Evolutionary conservation across 2,329 filamentous ascomycete species (phyloP).

Genomic region (Colletotrichum falcatum): DNA sequence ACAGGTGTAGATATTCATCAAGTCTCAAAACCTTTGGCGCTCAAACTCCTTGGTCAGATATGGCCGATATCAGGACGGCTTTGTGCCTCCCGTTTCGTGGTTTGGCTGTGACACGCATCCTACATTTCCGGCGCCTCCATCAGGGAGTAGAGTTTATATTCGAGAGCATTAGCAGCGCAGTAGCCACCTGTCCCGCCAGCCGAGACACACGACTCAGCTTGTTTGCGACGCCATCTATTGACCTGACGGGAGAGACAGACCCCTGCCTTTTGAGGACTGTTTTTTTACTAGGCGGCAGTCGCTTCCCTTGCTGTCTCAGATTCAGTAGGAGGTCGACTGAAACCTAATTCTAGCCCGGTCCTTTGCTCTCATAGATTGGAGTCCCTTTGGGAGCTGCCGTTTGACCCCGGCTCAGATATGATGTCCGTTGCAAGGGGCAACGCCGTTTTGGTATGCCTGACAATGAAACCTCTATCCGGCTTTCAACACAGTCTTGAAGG

Average conservation of each 20-base stretch:
- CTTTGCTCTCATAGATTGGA: too few relatives aligned
- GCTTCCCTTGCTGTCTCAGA: too few relatives aligned
- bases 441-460: neutral
- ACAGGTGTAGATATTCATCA: neutral
- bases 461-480: neutral
- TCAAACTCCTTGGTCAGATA: neutral
- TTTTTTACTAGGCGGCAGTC: too few relatives aligned
- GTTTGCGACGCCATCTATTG: neutral
- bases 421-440: too few relatives aligned
- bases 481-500: fast-evolving
- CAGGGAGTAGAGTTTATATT: neutral
- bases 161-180: neutral
- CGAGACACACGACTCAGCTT: neutral
- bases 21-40: neutral
- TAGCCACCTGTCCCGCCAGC: neutral
- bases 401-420: too few relatives aligned
- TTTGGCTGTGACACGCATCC: neutral
- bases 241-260: neutral
- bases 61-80: neutral
- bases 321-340: too few relatives aligned
- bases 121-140: neutral
- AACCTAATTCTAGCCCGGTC: too few relatives aligned
- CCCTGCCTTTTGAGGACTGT: neutral
- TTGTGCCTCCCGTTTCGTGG: neutral
- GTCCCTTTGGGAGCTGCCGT: too few relatives aligned